phyloP scores from a whole-genome alignment of 192 early-diverging fungal species.

The Linnemannia schmuckeri region DNA sequence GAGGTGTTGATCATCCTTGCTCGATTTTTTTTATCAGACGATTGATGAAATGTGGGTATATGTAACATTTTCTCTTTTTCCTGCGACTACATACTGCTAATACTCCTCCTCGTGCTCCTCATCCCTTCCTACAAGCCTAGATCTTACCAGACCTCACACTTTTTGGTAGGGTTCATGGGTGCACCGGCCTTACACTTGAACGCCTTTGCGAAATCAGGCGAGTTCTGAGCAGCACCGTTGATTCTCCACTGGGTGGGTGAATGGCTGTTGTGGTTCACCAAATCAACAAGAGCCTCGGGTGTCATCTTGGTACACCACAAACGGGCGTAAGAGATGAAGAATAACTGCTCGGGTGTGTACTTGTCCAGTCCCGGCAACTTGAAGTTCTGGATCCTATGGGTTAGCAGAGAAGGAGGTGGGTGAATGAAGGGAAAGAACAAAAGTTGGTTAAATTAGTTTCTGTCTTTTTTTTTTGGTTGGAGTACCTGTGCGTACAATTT shows the following conservation, averaged over 20 bases:
- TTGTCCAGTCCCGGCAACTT: conserved; percentile 63
- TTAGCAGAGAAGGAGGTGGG: conserved; percentile 51
- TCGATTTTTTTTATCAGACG: too few species aligned
- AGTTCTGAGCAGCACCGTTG: conserved; percentile 76
- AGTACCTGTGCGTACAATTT: not conserved
- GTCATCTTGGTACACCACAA: conserved; percentile 65
- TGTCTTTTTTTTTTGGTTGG: too few species aligned
- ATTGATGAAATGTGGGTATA: too few species aligned
- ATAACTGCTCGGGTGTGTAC: conserved; percentile 72
- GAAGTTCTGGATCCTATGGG: conserved; percentile 41
- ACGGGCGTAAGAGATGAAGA: conserved; percentile 75
- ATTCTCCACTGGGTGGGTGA: conserved; percentile 62
- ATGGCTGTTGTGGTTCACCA: conserved; percentile 26
- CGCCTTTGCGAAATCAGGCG: conserved; percentile 70
- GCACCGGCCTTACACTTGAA: conserved; percentile 71
- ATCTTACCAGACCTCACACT: conserved; percentile 53
- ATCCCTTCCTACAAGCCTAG: not conserved
- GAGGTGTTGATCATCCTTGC: too few species aligned
- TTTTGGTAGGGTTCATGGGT: conserved; percentile 76
- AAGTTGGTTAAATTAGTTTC: not conserved
- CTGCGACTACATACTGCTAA: too few species aligned
- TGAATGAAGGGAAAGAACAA: not conserved
- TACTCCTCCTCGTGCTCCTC: not conserved
- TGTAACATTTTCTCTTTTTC: too few species aligned
- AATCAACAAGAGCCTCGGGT: conserved; percentile 3